Evolutionary conservation across 495 filamentous ascomycete genomes (phyloP).

Genomic region (Aspergillus nanangensis): DNA sequence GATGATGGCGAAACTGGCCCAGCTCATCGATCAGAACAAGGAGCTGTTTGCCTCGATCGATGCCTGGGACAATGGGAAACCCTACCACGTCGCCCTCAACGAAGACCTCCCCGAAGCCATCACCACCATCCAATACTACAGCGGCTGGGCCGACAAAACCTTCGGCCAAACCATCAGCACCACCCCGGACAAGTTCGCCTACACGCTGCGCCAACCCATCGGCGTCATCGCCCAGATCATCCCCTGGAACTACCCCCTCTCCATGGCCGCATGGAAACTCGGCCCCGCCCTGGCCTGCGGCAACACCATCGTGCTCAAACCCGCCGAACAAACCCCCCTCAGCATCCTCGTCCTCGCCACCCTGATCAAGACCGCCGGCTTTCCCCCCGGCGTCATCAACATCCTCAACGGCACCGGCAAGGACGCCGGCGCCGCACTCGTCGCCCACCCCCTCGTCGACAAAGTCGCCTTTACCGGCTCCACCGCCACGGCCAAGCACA

Average conservation of each 20-base stretch:
- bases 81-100: conserved; percentile 65
- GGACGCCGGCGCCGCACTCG: conserved; percentile 73
- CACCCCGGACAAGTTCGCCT: conserved; percentile 73
- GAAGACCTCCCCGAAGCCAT: conserved; percentile 71
- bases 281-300: too few species aligned
- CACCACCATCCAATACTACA: conserved; percentile 75
- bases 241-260: conserved; percentile 85
- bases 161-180: conserved; percentile 86
- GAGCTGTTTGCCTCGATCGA: conserved; percentile 85
- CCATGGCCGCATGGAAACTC: conserved; percentile 90
- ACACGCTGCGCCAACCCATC: conserved; percentile 81
- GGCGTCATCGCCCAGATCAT: conserved; percentile 93
- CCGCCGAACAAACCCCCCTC: conserved; percentile 87
- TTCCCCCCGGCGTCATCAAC: conserved; percentile 91
- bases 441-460: conserved; percentile 69
- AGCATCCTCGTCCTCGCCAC: conserved; percentile 74
- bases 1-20: conserved; percentile 69
- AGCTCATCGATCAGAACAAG: conserved; percentile 63
- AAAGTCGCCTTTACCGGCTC: conserved; percentile 92
- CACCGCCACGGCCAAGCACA: conserved; percentile 72
- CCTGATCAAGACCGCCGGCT: conserved; percentile 80
- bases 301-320: conserved; percentile 88
- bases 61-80: conserved; percentile 90
- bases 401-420: conserved; percentile 79
- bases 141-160: conserved; percentile 88